Conservation (phyloP, 306 rosid genomes). For the Mucuna pruriens region DNA sequence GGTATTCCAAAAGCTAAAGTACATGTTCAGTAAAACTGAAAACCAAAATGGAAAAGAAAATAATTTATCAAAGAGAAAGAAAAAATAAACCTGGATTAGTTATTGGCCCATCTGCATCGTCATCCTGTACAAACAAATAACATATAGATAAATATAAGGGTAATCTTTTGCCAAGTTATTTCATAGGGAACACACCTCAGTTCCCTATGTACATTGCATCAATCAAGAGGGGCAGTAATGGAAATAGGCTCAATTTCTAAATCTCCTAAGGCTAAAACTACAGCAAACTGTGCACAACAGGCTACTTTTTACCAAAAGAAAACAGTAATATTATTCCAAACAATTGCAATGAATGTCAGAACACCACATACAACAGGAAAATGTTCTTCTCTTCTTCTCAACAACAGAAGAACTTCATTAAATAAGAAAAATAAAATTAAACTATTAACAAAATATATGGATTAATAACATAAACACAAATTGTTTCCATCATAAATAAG, state of each 20-base stretch:
- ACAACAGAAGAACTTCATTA: neutral
- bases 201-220: conserved; percentile 16
- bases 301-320: conserved; percentile 10
- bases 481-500: neutral
- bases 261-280: conserved; percentile 8
- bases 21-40: conserved; percentile 10
- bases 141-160: conserved; percentile 32
- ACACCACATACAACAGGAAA: neutral
- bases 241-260: conserved; percentile 31
- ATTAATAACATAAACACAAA: conserved; percentile 5
- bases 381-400: neutral
- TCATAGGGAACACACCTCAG: conserved; percentile 9
- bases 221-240: neutral
- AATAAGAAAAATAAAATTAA: neutral
- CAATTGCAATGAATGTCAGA: neutral
- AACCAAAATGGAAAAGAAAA: conserved; percentile 11
- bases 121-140: conserved; percentile 69
- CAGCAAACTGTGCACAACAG: neutral
- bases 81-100: conserved; percentile 72
- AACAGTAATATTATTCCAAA: conserved; percentile 1
- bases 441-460: conserved; percentile 1
- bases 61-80: conserved; percentile 34
- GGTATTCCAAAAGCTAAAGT: conserved; percentile 22
- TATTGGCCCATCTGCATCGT: conserved; percentile 65
- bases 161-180: neutral